Conservation (phyloP, 192 early-diverging fungal genomes). For the Radiomyces spectabilis region DNA sequence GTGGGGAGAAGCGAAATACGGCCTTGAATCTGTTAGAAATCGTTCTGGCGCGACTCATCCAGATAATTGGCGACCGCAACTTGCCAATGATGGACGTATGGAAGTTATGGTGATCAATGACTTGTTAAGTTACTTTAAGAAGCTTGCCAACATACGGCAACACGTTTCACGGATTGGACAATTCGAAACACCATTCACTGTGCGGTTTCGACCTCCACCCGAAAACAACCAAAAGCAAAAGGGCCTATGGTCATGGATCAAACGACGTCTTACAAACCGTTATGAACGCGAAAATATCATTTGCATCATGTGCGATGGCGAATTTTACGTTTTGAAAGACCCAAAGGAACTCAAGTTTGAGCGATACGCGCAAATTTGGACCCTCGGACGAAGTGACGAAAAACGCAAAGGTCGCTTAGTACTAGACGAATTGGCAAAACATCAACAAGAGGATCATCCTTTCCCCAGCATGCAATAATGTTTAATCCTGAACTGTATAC, state of each 20-base stretch:
- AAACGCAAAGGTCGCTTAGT: constrained; percentile 15
- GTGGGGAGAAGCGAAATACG: constrained; percentile 48
- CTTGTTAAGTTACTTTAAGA: constrained; percentile 57
- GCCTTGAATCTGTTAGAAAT: constrained; percentile 32
- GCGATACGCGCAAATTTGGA: constrained; percentile 61
- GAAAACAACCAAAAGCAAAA: not conserved
- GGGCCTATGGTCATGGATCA: constrained; percentile 18
- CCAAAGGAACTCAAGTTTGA: constrained; percentile 51
- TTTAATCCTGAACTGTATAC: no score
- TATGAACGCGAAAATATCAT: constrained; percentile 36
- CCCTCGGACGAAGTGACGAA: constrained; percentile 38
- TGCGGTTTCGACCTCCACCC: constrained; percentile 44
- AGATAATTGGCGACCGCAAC: constrained; percentile 54
- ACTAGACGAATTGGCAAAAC: constrained; percentile 6
- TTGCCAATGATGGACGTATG: constrained; percentile 58
- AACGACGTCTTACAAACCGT: constrained; percentile 1
- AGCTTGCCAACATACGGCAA: constrained; percentile 40
- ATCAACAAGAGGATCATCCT: no score
- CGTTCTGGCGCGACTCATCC: constrained; percentile 43
- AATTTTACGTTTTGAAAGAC: constrained; percentile 62
- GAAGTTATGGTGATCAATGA: constrained; percentile 59
- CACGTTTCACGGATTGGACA: constrained; percentile 62
- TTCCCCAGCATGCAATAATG: no score
- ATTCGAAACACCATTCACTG: constrained; percentile 43
- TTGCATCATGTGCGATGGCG: constrained; percentile 72